Percentiles rank a stretch among this genome's conserved stretches.
These are phyloP conservation scores for Neonectria sp. DNA, from an alignment of 2,329 filamentous ascomycete genomes.

Conservation along the genomic window DNA sequence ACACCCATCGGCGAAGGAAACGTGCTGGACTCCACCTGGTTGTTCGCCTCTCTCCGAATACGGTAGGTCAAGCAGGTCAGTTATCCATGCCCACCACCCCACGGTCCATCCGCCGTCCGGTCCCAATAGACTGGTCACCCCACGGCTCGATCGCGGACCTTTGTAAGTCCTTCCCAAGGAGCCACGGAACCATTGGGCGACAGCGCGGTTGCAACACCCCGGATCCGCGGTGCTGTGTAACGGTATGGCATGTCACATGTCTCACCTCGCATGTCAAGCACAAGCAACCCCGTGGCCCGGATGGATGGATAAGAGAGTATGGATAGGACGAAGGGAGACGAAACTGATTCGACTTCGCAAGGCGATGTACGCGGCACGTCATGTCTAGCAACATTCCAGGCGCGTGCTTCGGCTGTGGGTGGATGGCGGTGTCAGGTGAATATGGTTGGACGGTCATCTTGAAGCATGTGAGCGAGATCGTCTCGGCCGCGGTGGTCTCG, in stretches of 20 bases:
- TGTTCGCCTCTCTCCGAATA: background rate
- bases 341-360: slow-evolving; percentile 17
- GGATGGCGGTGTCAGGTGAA: background rate
- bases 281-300: slow-evolving; percentile 15
- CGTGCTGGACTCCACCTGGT: background rate
- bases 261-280: slow-evolving; percentile 8
- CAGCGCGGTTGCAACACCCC: slow-evolving; percentile 35
- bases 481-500: slow-evolving; percentile 5
- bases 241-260: slow-evolving; percentile 27
- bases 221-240: slow-evolving; percentile 23
- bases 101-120: slow-evolving; percentile 7
- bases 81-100: slow-evolving; percentile 16
- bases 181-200: slow-evolving; percentile 38
- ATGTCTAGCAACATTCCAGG: background rate
- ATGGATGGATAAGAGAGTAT: slow-evolving; percentile 29
- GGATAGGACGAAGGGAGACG: slow-evolving; percentile 8
- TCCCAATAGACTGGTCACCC: slow-evolving; percentile 34
- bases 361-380: slow-evolving; percentile 1
- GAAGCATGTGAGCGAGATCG: slow-evolving; percentile 21
- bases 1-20: background rate
- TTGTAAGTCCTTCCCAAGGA: slow-evolving; percentile 20
- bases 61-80: background rate
- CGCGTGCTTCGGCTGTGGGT: background rate
- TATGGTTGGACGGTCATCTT: background rate
- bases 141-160: slow-evolving; percentile 35